These are phyloP conservation scores for Phaffia australis DNA, from an alignment of 768 basidiomycete genomes.

Conservation along the genomic window DNA sequence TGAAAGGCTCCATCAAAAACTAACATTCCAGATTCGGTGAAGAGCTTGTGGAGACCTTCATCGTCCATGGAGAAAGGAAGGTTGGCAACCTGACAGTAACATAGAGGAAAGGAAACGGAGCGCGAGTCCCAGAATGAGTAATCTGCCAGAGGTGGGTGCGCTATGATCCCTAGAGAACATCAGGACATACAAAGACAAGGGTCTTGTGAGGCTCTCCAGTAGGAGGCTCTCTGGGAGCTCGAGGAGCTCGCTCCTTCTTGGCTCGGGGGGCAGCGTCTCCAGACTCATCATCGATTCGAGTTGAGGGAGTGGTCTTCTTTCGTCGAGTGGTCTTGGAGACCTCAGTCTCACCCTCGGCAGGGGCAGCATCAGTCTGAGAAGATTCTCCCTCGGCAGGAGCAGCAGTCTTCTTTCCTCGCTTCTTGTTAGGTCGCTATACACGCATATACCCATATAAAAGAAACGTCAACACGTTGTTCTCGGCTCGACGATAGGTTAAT, in stretches of 20 bases:
- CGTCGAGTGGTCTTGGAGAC: conserved; percentile 29
- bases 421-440: conserved; percentile 27
- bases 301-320: conserved; percentile 3
- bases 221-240: conserved; percentile 21
- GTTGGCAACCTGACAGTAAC: conserved; percentile 50
- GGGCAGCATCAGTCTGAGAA: conserved; percentile 36
- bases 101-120: conserved; percentile 48
- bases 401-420: conserved; percentile 27
- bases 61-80: conserved; percentile 91
- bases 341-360: conserved; percentile 71
- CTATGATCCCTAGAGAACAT: background rate
- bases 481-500: background rate
- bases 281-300: conserved; percentile 25
- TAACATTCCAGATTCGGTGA: conserved; percentile 72
- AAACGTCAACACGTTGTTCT: background rate
- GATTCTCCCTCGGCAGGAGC: conserved; percentile 17
- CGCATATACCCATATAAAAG: background rate
- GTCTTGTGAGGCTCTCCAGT: conserved; percentile 74
- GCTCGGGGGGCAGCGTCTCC: conserved; percentile 15
- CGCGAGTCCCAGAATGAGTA: conserved; percentile 42
- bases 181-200: conserved; percentile 31
- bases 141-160: background rate
- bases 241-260: conserved; percentile 13
- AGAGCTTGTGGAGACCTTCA: conserved; percentile 62
- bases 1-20: conserved; percentile 41